Evolutionary conservation across 108 stramenopile species (phyloP).

Genomic region (Cyclotella choctawhatcheeana): DNA sequence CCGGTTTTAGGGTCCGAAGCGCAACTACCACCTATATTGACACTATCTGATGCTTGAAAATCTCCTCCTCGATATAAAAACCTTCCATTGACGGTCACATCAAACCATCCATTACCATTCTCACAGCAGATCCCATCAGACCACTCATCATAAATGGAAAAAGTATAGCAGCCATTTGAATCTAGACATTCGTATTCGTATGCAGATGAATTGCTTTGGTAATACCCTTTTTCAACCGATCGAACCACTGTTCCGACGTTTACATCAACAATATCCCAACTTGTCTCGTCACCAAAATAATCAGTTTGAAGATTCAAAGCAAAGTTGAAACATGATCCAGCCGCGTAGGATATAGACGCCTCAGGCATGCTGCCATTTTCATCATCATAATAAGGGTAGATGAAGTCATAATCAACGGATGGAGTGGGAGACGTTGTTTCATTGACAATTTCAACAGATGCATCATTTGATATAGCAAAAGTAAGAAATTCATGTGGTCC

Average conservation of each 20-base stretch:
- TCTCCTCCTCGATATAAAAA: slow-evolving; percentile 8
- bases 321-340: background rate
- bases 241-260: background rate
- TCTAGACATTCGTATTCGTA: slow-evolving; percentile 1
- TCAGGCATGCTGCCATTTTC: background rate
- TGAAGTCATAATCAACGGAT: background rate
- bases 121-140: slow-evolving; percentile 11
- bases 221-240: background rate
- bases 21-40: slow-evolving; percentile 10
- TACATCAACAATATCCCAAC: slow-evolving; percentile 12
- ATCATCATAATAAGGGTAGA: background rate
- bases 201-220: background rate
- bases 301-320: slow-evolving; percentile 2
- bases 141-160: slow-evolving; percentile 11
- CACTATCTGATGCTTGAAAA: slow-evolving; percentile 2
- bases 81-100: background rate
- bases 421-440: background rate
- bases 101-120: background rate
- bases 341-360: background rate
- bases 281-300: slow-evolving; percentile 2
- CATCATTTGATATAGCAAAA: background rate
- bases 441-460: slow-evolving; percentile 1
- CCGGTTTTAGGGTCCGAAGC: background rate
- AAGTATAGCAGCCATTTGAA: slow-evolving; percentile 7
- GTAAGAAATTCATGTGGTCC: background rate